Evolutionary conservation across 208 protist genomes (phyloP).

Genomic region (Wallacemonas collosoma): DNA sequence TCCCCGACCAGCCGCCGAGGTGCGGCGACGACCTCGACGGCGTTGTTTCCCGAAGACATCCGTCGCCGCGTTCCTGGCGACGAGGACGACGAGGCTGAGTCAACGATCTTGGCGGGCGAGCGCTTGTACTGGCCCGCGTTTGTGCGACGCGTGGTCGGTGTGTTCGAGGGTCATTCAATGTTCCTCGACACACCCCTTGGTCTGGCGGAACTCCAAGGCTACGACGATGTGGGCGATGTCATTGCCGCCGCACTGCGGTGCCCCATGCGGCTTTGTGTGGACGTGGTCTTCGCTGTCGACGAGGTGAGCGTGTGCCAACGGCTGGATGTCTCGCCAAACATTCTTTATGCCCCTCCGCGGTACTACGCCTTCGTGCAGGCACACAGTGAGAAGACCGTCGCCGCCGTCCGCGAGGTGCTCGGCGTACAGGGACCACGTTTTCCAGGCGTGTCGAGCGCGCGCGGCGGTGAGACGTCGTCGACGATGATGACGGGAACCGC

Average conservation of each 20-base stretch:
- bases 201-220: slow-evolving; percentile 33
- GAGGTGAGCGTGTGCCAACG: slow-evolving; percentile 55
- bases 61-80: neutral
- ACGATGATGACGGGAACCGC: slow-evolving; percentile 5
- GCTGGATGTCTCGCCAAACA: slow-evolving; percentile 28
- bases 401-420: slow-evolving; percentile 1
- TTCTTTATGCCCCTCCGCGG: slow-evolving; percentile 14
- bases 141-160: slow-evolving; percentile 46
- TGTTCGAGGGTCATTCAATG: slow-evolving; percentile 42
- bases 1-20: neutral
- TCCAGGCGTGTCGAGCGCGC: neutral
- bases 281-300: slow-evolving; percentile 73
- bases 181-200: slow-evolving; percentile 41
- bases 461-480: neutral
- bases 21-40: neutral
- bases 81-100: slow-evolving; percentile 1
- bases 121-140: slow-evolving; percentile 74
- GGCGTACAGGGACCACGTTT: neutral
- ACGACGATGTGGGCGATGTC: slow-evolving; percentile 54
- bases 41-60: neutral
- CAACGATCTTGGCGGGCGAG: slow-evolving; percentile 4
- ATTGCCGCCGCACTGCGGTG: slow-evolving; percentile 40
- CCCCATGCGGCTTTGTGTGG: slow-evolving; percentile 55
- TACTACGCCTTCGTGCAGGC: slow-evolving; percentile 2
- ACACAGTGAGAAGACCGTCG: neutral